phyloP scores from a whole-genome alignment of 164 flowering plant species.

The Piper betle region DNA sequence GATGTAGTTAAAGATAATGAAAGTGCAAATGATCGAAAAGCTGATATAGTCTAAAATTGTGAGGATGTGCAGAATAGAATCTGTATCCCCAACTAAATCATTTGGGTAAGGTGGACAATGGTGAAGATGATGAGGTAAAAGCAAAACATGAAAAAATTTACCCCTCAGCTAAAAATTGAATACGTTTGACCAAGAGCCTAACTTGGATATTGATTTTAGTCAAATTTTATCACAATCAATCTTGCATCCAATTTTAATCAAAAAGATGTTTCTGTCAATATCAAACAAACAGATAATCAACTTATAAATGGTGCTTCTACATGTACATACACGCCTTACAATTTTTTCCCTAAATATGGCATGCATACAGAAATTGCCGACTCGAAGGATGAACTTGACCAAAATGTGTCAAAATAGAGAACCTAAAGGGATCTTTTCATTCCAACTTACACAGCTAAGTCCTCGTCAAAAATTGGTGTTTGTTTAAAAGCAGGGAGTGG shows the following conservation, averaged over 20 bases:
- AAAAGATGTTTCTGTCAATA: not conserved
- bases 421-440: not conserved
- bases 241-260: not conserved
- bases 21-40: not conserved
- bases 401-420: not conserved
- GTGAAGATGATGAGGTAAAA: not conserved
- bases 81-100: not conserved
- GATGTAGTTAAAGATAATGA: not conserved
- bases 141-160: not conserved
- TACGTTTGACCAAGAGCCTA: constrained; percentile 1
- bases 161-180: not conserved
- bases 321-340: not conserved
- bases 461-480: constrained; percentile 82
- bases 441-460: constrained; percentile 79
- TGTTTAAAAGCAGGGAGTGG: constrained; percentile 85
- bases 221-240: not conserved
- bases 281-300: not conserved
- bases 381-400: not conserved
- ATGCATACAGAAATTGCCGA: not conserved
- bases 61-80: not conserved
- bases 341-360: not conserved
- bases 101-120: not conserved
- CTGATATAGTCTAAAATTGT: not conserved
- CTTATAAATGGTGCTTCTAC: not conserved
- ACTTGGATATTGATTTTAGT: not conserved